These are phyloP conservation scores for Fusarium sp. DNA, from an alignment of 2,329 filamentous ascomycete genomes.

Conservation along the genomic window DNA sequence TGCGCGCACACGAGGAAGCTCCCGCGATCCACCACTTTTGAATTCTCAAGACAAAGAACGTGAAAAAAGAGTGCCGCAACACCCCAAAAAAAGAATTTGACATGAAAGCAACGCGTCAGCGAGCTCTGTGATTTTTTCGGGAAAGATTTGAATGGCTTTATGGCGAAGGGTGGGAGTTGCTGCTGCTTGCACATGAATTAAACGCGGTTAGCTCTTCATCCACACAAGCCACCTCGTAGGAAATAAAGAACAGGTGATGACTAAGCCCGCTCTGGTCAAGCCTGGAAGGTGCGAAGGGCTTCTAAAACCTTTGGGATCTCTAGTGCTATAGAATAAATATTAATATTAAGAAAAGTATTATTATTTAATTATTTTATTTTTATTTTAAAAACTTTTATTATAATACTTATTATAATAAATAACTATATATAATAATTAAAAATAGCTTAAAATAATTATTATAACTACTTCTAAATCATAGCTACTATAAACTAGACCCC, in stretches of 20 bases:
- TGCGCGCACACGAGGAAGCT: conserved; percentile 14
- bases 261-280: background rate
- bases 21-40: conserved; percentile 12
- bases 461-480: background rate
- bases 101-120: background rate
- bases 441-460: background rate
- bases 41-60: background rate
- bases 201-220: background rate
- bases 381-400: background rate
- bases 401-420: background rate
- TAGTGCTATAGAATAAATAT: background rate
- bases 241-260: background rate
- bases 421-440: background rate
- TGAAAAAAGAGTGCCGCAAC: background rate
- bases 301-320: background rate
- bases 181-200: background rate
- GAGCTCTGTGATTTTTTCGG: background rate
- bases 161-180: background rate
- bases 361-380: background rate
- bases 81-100: background rate
- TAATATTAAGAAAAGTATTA: background rate
- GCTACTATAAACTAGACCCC: background rate
- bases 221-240: background rate
- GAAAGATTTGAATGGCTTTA: background rate
- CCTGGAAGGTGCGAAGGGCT: background rate